phyloP scores from a whole-genome alignment of 192 early-diverging fungal species.

The Fimicolochytrium jonesii region DNA sequence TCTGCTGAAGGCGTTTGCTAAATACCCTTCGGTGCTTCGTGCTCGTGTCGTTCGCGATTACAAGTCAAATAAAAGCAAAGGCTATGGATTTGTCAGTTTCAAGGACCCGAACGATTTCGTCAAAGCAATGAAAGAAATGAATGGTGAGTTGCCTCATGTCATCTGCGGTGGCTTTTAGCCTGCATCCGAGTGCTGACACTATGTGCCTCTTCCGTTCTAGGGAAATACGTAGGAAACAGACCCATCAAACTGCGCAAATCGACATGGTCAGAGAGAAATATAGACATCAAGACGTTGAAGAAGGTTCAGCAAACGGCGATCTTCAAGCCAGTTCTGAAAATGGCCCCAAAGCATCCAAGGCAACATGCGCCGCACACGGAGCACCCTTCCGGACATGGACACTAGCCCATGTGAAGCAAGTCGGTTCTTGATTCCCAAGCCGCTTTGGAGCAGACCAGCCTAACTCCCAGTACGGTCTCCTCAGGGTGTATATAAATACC shows the following conservation, averaged over 20 bases:
- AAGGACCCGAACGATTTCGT: conserved; percentile 87
- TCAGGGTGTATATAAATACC: too few species aligned
- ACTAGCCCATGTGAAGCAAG: too few species aligned
- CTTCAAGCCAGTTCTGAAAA: conserved; percentile 22
- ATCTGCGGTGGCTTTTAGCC: too few species aligned
- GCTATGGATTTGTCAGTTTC: conserved; percentile 94
- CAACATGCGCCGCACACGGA: too few species aligned
- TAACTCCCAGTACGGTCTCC: too few species aligned
- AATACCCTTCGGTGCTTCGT: conserved; percentile 78
- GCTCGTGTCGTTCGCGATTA: conserved; percentile 85
- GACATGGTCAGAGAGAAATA: conserved; percentile 86
- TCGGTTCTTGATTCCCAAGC: too few species aligned
- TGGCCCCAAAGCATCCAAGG: not conserved
- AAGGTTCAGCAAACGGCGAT: conserved; percentile 19
- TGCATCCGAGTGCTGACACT: too few species aligned
- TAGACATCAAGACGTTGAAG: conserved; percentile 55
- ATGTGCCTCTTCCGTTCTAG: too few species aligned
- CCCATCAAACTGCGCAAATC: conserved; percentile 93
- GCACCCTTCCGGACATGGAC: too few species aligned
- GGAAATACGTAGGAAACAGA: conserved; percentile 92
- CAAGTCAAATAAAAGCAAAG: conserved; percentile 76
- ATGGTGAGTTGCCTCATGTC: too few species aligned
- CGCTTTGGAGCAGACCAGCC: too few species aligned
- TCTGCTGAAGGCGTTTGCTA: conserved; percentile 73
- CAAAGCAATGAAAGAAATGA: conserved; percentile 90